Base-by-base conservation (phyloP, 768 basidiomycete genomes). In the Tylopilus intermedius region DNA sequence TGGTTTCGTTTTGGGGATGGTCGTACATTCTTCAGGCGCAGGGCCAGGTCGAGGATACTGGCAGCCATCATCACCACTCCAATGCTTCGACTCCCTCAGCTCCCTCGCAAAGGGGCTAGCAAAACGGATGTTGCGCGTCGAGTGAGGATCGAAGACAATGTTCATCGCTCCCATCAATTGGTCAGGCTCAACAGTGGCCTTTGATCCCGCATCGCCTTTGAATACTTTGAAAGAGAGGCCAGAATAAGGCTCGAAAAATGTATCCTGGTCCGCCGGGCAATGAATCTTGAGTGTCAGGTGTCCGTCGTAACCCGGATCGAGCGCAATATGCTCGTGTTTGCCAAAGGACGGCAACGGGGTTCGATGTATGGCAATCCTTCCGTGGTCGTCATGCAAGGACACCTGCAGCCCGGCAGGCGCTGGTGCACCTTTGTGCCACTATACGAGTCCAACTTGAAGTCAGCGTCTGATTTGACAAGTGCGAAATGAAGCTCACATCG, bases 241-340 rank as follows among this genome's bases (percentile, higher is more conserved):
- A 21, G 51, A 45, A n/a, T 49, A 56, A 2, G 55, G 55, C 9
- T 49, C 47, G 21, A 56, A 56, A 14, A 29, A 21, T 26, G 30
- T 2, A 3, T 32, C 33, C 11, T 33, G 4, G 10, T 9, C 39
- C 18, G 14, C 24, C 0, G 55, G 46, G 8, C 46, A 37, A 21
- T 45, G 54, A 37, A 56, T 26, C 44, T 54, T 45, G 3, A 56
- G 39, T 5, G 35, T 56, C 44, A 56, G 38, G 0, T 42, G 42
- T 26, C 52, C 52, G 27, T 56, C 52, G 8, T 56, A 56, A 26
- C 18, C 14, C 3, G 43, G 26, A 0, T 49, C 33, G 15, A 54
- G 43, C 27, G 0, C 0, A 13, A 46, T 14, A 38, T 18, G 38
- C 14, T 33, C 5, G 14, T 41, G 30, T 30, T 41, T 42, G 5